phyloP scores from a whole-genome alignment of 208 protist genomes.

The Leishmania major region DNA sequence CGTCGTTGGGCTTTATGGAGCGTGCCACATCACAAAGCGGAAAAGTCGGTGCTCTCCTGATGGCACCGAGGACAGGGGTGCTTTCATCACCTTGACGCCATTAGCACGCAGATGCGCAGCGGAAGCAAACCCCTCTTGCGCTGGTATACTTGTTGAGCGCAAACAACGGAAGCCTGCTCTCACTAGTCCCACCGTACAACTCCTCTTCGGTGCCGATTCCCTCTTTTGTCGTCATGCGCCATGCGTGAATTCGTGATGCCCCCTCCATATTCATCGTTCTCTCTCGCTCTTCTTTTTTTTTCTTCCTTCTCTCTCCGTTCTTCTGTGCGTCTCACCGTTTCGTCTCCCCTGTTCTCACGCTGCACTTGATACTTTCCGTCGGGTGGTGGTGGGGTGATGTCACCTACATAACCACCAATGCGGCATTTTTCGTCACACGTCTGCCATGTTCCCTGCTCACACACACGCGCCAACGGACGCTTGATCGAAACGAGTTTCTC shows the following conservation, averaged over 20 bases:
- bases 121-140: not conserved
- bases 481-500: not conserved
- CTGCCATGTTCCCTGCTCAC: slow-evolving; percentile 11
- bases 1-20: not conserved
- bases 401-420: not conserved
- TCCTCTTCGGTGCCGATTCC: not conserved
- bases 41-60: not conserved
- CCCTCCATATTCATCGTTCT: not conserved
- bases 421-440: slow-evolving; percentile 14
- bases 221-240: not conserved
- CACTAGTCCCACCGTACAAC: not conserved
- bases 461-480: not conserved
- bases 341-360: not conserved
- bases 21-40: not conserved
- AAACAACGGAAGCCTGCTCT: not conserved
- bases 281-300: not conserved
- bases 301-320: not conserved
- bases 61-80: not conserved
- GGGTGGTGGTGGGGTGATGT: not conserved
- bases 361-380: not conserved
- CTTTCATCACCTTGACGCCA: not conserved
- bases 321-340: not conserved
- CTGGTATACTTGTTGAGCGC: not conserved
- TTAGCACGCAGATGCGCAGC: not conserved
- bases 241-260: not conserved